Percentiles rank a stretch among this genome's conserved stretches.
These are phyloP conservation scores for Colletotrichum abscissum DNA, from an alignment of 2,329 filamentous ascomycete genomes.

Conservation along the genomic window DNA sequence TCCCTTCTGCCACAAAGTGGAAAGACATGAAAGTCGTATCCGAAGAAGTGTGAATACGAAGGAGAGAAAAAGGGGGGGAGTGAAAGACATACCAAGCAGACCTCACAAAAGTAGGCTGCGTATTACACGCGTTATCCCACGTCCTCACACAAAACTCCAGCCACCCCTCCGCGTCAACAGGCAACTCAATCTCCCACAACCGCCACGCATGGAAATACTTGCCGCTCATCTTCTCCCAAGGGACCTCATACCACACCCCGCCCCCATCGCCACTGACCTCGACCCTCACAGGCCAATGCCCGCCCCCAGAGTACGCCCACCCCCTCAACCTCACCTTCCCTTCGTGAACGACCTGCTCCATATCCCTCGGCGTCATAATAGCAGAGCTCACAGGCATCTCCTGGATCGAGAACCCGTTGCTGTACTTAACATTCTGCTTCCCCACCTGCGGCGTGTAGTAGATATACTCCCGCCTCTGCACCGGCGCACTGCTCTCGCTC, in stretches of 20 bases:
- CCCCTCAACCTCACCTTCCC: constrained; percentile 65
- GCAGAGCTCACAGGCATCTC: constrained; percentile 77
- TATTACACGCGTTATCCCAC: constrained; percentile 73
- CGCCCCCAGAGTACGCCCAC: constrained; percentile 70
- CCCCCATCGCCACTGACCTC: constrained; percentile 74
- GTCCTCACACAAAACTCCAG: constrained; percentile 67
- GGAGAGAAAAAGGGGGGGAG: neutral
- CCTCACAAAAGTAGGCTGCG: constrained; percentile 66
- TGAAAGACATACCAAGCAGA: constrained; percentile 7
- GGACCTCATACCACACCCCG: constrained; percentile 72
- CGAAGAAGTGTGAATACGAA: neutral
- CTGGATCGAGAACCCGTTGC: constrained; percentile 74
- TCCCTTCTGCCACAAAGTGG: too few relatives aligned
- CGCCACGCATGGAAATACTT: constrained; percentile 75
- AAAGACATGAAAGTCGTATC: too few relatives aligned
- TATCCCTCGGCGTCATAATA: constrained; percentile 72
- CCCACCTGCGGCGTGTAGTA: constrained; percentile 77
- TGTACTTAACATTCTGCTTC: constrained; percentile 72
- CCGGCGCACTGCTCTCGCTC: constrained; percentile 66
- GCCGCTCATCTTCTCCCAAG: constrained; percentile 66
- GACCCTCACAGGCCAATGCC: constrained; percentile 70
- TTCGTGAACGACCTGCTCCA: constrained; percentile 68
- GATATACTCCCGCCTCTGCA: constrained; percentile 74
- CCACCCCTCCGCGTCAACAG: constrained; percentile 72
- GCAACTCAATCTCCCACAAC: constrained; percentile 71